Evolutionary conservation across 495 filamentous ascomycete genomes (phyloP), one percentile per base, ranked within the genome.

Genomic region (Podospora appendiculata): DNA sequence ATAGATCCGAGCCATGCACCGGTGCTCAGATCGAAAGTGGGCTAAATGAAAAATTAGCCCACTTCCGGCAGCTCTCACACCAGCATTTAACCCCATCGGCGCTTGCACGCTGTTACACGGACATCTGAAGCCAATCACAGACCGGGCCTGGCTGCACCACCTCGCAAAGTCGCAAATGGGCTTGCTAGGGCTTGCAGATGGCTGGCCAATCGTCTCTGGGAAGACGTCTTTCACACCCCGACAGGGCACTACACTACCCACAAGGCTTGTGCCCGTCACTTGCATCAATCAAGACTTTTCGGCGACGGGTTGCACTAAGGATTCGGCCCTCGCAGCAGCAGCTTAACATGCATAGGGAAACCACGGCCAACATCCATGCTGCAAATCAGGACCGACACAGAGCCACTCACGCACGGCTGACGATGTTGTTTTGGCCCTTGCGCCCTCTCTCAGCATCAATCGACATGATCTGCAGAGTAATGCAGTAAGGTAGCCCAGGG

Each of bases 21-120:
- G 25, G 25, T 53, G 55, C 36, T 48, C 45, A 55, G 50, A 61
- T 57, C 54, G 61, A 42, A 54, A 58, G 51, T 51, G 63, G 60
- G 63, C 58, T 52, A 65, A 65, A 47, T 60, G n/a, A 32, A 14
- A 44, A 57, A 57, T 59, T 66, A 56, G 40, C 58, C 63, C 57
- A 63, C 52, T 60, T 48, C n/a, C 8, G 12, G 6, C 14, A n/a
- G 25, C 25, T 25, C 25, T 25, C 25, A 2, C 25, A 25, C 25
- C 25, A 25, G 25, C 25, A 49, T 59, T 57, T 65, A 59, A 45
- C 63, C 63, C 63, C 47, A 33, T 32, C 46, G 54, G 63, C 63
- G 56, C 63, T 65, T 59, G 50, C 41, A 32, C 3, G 18, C 12
- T 38, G 39, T 14, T n/a, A 18, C n/a, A 35, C 47, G 18, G 53